A percentile compares a stretch with the other conserved stretches of the same genome.
Evolutionary conservation across 2,329 filamentous ascomycete species (phyloP).

Genomic region (Diaporthe sp.): DNA sequence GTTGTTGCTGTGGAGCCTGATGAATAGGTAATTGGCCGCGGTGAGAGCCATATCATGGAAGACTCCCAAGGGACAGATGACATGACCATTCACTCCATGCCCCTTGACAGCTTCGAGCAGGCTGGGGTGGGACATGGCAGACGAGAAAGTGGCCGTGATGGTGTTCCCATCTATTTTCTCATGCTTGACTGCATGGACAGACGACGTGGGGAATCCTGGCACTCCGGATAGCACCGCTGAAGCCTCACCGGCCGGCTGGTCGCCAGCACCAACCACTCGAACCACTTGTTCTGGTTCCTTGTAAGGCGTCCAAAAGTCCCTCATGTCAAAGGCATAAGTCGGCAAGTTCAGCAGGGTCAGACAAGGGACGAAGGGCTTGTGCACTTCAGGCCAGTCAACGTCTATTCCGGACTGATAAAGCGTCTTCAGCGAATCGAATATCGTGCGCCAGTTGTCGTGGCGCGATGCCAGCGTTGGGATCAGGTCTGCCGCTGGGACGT

Average conservation of each 20-base stretch:
- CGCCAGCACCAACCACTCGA: background rate
- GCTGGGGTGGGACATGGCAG: slow-evolving; percentile 65
- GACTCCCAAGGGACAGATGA: background rate
- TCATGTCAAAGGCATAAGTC: slow-evolving; percentile 55
- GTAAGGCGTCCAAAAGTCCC: slow-evolving; percentile 57
- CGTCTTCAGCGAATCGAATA: background rate
- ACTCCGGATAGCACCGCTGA: background rate
- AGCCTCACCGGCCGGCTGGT: background rate
- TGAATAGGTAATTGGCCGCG: background rate
- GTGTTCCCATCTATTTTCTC: background rate
- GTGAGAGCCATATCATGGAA: slow-evolving; percentile 8
- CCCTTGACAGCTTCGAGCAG: slow-evolving; percentile 67
- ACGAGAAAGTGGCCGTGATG: background rate
- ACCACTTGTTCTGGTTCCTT: slow-evolving; percentile 29
- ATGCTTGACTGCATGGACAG: background rate
- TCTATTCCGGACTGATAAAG: background rate
- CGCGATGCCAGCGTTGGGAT: background rate
- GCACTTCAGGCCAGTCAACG: slow-evolving; percentile 25
- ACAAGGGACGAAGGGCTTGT: slow-evolving; percentile 33
- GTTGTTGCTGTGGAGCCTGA: background rate
- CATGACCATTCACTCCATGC: slow-evolving; percentile 59
- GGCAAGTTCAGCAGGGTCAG: slow-evolving; percentile 53
- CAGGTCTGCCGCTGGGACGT: background rate
- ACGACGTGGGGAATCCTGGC: background rate
- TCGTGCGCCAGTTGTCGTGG: slow-evolving; percentile 3